Evolutionary conservation across 257 asterid genomes (phyloP).

Genomic region (Agastache rugosa): DNA sequence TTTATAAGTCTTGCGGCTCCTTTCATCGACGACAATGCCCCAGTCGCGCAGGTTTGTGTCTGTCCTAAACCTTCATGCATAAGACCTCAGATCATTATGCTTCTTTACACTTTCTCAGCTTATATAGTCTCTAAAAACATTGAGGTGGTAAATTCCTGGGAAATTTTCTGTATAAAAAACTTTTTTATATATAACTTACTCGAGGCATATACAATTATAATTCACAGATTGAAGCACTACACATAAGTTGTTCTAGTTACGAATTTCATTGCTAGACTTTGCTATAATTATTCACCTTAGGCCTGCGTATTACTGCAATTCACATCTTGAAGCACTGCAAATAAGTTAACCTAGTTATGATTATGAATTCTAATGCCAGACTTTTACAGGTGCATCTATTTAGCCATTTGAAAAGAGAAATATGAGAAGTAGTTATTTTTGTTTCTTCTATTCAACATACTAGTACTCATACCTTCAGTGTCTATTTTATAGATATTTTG

Average conservation of each 20-base stretch:
- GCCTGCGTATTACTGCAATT: constrained; percentile 19
- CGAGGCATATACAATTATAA: constrained; percentile 2
- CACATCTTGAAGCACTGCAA: constrained; percentile 16
- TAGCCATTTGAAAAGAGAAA: constrained; percentile 11
- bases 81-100: constrained; percentile 16
- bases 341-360: constrained; percentile 19
- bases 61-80: constrained; percentile 14
- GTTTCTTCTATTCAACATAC: not conserved
- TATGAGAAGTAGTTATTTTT: not conserved
- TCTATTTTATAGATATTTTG: not conserved
- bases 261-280: constrained; percentile 9
- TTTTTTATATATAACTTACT: constrained; percentile 5
- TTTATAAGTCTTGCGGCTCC: constrained; percentile 99
- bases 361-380: constrained; percentile 11
- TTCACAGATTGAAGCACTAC: constrained; percentile 16
- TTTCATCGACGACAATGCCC: constrained; percentile 98
- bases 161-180: constrained; percentile 21
- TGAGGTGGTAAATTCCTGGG: constrained; percentile 16
- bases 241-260: constrained; percentile 19
- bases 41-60: constrained; percentile 71
- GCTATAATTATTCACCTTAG: constrained; percentile 15
- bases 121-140: not conserved
- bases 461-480: not conserved
- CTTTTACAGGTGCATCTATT: constrained; percentile 9
- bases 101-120: constrained; percentile 16